A percentile compares a stretch with the other conserved stretches of the same genome.
Evolutionary conservation across 306 rosid genomes (phyloP).

Genomic region (Castanopsis chinensis): DNA sequence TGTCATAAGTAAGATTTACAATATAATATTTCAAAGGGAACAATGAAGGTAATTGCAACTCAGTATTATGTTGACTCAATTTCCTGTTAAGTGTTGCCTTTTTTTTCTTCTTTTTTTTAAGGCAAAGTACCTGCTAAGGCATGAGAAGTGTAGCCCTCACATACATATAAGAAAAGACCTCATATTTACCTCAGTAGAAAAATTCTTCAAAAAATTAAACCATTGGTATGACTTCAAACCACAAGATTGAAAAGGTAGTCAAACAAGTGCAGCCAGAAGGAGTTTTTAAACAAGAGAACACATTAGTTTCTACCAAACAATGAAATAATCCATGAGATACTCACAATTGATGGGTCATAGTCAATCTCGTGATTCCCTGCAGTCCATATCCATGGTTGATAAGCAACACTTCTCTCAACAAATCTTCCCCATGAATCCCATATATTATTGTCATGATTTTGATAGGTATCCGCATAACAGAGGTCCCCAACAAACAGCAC

Average conservation of each 20-base stretch:
- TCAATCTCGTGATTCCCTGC: slow-evolving; percentile 89
- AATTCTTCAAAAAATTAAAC: not conserved
- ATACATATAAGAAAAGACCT: not conserved
- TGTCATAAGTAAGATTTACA: not conserved
- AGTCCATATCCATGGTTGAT: slow-evolving; percentile 99
- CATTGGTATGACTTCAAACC: not conserved
- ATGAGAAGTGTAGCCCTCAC: not conserved
- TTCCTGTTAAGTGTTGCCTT: not conserved
- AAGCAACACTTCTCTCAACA: slow-evolving; percentile 75
- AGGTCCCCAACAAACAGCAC: slow-evolving; percentile 81
- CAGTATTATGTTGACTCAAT: not conserved
- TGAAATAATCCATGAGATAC: slow-evolving; percentile 1
- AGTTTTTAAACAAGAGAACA: not conserved
- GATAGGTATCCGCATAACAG: slow-evolving; percentile 72
- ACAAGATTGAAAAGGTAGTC: not conserved
- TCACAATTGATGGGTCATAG: slow-evolving; percentile 71
- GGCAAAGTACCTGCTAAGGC: not conserved
- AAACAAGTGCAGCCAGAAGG: not conserved
- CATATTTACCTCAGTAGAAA: not conserved
- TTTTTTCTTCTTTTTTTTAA: no score
- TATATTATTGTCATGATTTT: slow-evolving; percentile 63
- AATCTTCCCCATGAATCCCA: slow-evolving; percentile 97
- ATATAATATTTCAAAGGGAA: not conserved
- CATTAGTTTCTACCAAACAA: not conserved
- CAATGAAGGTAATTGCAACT: not conserved